Percentiles rank a stretch among this genome's conserved stretches.
Evolutionary conservation across 73 alveolate genomes (phyloP).

Genomic region (Blepharisma japonicum): DNA sequence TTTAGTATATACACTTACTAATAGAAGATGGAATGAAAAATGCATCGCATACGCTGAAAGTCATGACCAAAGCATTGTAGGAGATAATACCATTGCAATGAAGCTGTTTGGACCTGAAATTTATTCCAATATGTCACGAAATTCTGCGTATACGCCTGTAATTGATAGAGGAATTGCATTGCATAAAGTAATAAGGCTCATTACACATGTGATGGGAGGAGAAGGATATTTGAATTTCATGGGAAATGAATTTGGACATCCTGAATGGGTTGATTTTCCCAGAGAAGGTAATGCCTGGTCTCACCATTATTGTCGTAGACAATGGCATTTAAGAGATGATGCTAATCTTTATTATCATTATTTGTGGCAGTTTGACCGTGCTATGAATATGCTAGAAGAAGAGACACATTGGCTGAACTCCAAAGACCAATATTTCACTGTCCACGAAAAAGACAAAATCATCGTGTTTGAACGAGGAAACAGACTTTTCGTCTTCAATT

Average conservation of each 20-base stretch:
- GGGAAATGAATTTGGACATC: conserved; percentile 99
- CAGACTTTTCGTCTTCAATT: conserved; percentile 92
- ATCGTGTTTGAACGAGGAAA: conserved; percentile 91
- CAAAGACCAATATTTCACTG: conserved; percentile 67
- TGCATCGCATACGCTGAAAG: conserved; percentile 94
- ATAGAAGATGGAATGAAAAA: conserved; percentile 90
- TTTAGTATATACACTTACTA: conserved; percentile 80
- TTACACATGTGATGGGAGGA: conserved; percentile 92
- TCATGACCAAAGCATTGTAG: conserved; percentile 97
- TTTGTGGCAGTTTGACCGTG: conserved; percentile 78
- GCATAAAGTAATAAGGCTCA: conserved; percentile 92
- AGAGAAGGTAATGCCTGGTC: conserved; percentile 96
- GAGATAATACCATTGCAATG: conserved; percentile 96
- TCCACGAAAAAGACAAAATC: conserved; percentile 88
- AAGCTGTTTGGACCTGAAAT: conserved; percentile 93
- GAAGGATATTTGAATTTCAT: conserved; percentile 87
- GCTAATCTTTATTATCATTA: conserved; percentile 64
- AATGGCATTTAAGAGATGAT: conserved; percentile 96
- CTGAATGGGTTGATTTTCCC: conserved; percentile 99
- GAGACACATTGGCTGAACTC: conserved; percentile 66
- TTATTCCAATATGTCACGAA: conserved; percentile 76
- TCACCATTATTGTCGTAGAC: conserved; percentile 89
- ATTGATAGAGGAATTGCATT: conserved; percentile 95
- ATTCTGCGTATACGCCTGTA: conserved; percentile 61
- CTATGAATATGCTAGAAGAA: conserved; percentile 58